A percentile compares a stretch with the other conserved stretches of the same genome.
These are phyloP conservation scores for Poronia punctata DNA, from an alignment of 495 filamentous ascomycete species.

Conservation along the genomic window DNA sequence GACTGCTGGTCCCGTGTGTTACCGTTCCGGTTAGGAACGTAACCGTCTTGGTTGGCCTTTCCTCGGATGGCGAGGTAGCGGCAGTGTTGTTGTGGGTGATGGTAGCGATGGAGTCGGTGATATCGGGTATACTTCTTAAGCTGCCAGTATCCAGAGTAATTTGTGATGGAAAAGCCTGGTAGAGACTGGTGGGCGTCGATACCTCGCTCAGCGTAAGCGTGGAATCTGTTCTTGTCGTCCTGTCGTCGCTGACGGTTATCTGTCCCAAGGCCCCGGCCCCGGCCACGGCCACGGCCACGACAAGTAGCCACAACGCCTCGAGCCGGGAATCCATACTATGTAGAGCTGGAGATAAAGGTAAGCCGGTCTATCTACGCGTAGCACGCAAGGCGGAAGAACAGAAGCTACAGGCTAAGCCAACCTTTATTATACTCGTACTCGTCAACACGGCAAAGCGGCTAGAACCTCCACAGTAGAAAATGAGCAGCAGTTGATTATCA, in stretches of 20 bases:
- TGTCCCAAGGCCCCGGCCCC: constrained; percentile 17
- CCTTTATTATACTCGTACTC: too few relatives aligned
- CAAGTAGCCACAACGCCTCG: constrained; percentile 14
- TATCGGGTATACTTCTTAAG: constrained; percentile 10
- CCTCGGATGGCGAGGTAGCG: constrained; percentile 28
- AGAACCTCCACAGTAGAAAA: too few relatives aligned
- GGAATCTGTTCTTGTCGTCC: constrained; percentile 31
- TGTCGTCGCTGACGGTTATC: constrained; percentile 19
- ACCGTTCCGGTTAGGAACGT: constrained; percentile 37
- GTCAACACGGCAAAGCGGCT: too few relatives aligned
- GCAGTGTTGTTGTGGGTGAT: too few relatives aligned
- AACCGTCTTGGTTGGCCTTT: constrained; percentile 21
- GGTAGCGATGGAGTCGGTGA: constrained; percentile 18
- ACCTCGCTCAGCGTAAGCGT: constrained; percentile 12
- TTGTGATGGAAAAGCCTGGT: constrained; percentile 30
- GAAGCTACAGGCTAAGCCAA: neutral
- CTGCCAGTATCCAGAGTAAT: constrained; percentile 26
- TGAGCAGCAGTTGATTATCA: too few relatives aligned
- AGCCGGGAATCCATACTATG: constrained; percentile 16
- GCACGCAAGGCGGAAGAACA: neutral
- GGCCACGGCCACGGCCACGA: constrained; percentile 1
- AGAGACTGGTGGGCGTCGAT: constrained; percentile 28
- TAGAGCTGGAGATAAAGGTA: constrained; percentile 1
- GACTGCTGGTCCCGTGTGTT: constrained; percentile 21
- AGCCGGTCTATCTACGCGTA: neutral